These are phyloP conservation scores for Arthrobotrys conoides DNA, from an alignment of 2,329 filamentous ascomycete species.

Conservation along the genomic window DNA sequence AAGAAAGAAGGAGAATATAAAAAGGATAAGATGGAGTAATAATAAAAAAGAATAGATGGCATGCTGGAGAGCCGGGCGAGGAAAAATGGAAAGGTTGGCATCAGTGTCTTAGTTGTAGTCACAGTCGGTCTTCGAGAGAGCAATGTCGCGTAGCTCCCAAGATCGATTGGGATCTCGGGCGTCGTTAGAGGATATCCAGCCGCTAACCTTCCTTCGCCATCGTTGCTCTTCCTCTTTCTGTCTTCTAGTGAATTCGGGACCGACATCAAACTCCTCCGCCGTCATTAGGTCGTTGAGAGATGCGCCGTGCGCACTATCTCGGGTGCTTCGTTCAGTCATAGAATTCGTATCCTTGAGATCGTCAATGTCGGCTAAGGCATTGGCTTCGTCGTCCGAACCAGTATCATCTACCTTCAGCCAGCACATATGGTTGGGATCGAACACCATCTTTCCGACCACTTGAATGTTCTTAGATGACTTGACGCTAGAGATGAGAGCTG, in stretches of 20 bases:
- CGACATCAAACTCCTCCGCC: conserved; percentile 97
- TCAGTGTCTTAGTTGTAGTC: conserved; percentile 19
- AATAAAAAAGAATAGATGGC: conserved; percentile 10
- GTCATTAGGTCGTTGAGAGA: conserved; percentile 81
- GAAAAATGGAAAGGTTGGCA: background rate
- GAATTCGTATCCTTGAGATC: conserved; percentile 78
- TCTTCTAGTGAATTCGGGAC: conserved; percentile 89
- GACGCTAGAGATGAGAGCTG: conserved; percentile 92
- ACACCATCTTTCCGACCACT: conserved; percentile 97
- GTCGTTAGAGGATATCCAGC: conserved; percentile 79
- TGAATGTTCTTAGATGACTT: conserved; percentile 81
- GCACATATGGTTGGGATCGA: conserved; percentile 96
- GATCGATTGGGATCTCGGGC: conserved; percentile 68
- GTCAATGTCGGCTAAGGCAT: conserved; percentile 76
- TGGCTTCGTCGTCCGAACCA: conserved; percentile 71
- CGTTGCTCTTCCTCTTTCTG: conserved; percentile 92
- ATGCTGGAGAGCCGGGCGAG: conserved; percentile 16
- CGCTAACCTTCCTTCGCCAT: conserved; percentile 89
- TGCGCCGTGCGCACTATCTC: conserved; percentile 68
- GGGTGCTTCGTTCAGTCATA: conserved; percentile 70
- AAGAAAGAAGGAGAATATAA: background rate
- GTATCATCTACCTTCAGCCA: conserved; percentile 84
- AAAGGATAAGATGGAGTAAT: conserved; percentile 1
- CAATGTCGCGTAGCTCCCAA: conserved; percentile 74
- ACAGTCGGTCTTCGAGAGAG: conserved; percentile 77